Conservation (phyloP, 306 rosid species). For the Acacia acuminata region DNA sequence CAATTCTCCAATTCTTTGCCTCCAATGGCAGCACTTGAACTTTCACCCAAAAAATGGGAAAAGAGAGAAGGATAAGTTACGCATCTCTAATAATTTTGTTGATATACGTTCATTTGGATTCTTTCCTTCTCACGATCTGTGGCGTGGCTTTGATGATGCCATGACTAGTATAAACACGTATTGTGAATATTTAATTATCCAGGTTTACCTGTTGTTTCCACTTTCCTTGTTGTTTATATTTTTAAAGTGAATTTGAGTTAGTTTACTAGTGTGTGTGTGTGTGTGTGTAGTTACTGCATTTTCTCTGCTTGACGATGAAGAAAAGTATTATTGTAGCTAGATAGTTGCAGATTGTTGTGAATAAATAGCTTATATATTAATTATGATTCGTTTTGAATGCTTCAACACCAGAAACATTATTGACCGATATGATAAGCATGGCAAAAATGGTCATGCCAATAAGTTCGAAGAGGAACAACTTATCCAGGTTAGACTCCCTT, state of each 20-base stretch:
- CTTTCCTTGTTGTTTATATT: neutral
- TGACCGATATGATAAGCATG: slow-evolving; percentile 36
- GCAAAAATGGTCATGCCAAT: slow-evolving; percentile 31
- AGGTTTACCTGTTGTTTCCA: neutral
- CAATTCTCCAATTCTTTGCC: too few species aligned
- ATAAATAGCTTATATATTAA: neutral
- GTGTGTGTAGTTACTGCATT: neutral
- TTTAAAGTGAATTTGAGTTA: neutral
- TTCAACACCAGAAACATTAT: slow-evolving; percentile 48
- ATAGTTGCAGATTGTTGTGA: neutral
- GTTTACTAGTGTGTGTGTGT: neutral
- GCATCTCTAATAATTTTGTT: too few species aligned
- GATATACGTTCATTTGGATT: too few species aligned
- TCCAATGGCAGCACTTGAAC: too few species aligned
- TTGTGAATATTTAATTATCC: neutral
- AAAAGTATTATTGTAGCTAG: neutral
- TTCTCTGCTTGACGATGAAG: neutral
- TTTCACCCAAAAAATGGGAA: too few species aligned
- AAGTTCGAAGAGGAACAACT: slow-evolving; percentile 28
- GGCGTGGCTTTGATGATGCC: too few species aligned
- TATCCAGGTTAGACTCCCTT: slow-evolving; percentile 44
- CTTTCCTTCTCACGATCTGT: too few species aligned
- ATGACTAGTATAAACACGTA: neutral
- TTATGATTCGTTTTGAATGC: slow-evolving; percentile 16
- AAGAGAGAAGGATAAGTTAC: too few species aligned